Evolutionary conservation across 2,329 filamentous ascomycete species (phyloP).

Genomic region (Aspergillus ustus): DNA sequence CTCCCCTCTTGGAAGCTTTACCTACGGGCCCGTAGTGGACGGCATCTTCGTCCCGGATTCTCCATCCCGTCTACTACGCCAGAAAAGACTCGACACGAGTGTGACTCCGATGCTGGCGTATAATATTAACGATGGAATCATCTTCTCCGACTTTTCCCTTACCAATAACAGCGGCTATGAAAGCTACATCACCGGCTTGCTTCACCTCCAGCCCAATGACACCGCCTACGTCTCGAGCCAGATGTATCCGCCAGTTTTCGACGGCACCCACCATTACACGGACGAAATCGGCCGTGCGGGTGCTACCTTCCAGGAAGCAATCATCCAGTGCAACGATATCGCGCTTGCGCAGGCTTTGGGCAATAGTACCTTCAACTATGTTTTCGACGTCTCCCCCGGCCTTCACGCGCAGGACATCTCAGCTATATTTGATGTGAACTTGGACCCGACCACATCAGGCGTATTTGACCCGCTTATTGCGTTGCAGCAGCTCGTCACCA

Average conservation of each 20-base stretch:
- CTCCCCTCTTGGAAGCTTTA: constrained; percentile 46
- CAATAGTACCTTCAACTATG: not conserved
- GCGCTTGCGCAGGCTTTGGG: not conserved
- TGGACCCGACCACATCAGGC: too few relatives aligned
- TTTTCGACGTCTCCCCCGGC: not conserved
- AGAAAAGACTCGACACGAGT: not conserved
- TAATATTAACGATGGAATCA: not conserved
- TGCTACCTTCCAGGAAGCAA: not conserved
- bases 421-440: not conserved
- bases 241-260: not conserved
- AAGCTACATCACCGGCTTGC: not conserved
- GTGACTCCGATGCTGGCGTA: not conserved
- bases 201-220: not conserved
- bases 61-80: constrained; percentile 31
- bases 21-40: constrained; percentile 54
- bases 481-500: too few relatives aligned
- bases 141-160: not conserved
- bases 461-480: too few relatives aligned
- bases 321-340: not conserved
- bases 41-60: constrained; percentile 54
- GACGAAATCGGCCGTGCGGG: not conserved
- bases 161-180: not conserved
- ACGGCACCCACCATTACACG: not conserved
- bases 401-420: not conserved
- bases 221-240: not conserved